A percentile compares a stretch with the other conserved stretches of the same genome.
Conservation (phyloP, 2,329 filamentous ascomycete genomes). For the Fusarium setosum region DNA sequence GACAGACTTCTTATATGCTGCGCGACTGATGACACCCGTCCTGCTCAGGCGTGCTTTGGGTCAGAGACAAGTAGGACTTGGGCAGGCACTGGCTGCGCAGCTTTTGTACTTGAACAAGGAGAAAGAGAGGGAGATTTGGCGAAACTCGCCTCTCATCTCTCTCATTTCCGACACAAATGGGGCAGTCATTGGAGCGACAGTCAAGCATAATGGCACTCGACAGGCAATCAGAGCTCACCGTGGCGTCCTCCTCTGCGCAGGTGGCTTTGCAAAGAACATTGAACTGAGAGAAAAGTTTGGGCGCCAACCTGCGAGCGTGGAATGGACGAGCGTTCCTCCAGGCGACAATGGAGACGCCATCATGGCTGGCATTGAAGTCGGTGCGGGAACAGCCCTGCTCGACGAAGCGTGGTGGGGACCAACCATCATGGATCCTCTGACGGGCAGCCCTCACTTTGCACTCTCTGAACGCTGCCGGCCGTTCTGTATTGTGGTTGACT, state of each 20-base stretch:
- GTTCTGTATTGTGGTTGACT: background rate
- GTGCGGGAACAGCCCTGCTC: background rate
- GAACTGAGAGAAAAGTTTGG: background rate
- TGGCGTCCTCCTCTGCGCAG: background rate
- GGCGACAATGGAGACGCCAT: background rate
- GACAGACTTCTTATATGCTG: background rate
- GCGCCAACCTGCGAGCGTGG: background rate
- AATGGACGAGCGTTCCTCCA: background rate
- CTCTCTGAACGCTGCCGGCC: no score
- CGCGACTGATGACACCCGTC: background rate
- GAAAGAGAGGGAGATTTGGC: background rate
- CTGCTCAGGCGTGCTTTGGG: background rate
- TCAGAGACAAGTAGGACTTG: background rate
- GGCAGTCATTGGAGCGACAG: background rate
- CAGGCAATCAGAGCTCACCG: background rate
- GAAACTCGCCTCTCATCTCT: background rate
- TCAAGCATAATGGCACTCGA: background rate
- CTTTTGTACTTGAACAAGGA: background rate
- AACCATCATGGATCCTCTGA: background rate
- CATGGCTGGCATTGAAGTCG: background rate
- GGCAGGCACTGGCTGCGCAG: background rate
- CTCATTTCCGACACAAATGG: background rate
- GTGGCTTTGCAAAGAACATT: background rate
- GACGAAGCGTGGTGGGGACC: background rate
- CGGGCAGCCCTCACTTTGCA: no score